phyloP scores from a whole-genome alignment of 305 asterid species.

The Lippia alba region DNA sequence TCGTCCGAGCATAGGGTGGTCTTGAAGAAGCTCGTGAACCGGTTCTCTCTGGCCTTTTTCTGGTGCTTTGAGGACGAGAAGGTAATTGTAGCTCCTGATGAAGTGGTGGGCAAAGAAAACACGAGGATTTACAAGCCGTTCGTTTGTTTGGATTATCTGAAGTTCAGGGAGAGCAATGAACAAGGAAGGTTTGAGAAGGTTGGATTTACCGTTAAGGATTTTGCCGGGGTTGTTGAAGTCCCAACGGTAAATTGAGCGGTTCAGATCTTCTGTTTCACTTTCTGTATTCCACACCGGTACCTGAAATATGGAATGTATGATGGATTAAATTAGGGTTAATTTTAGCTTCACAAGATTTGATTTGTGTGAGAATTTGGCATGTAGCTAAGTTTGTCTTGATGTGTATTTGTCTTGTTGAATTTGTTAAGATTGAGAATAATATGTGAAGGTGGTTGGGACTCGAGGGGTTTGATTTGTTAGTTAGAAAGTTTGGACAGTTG shows the following conservation, averaged over 20 bases:
- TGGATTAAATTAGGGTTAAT: neutral
- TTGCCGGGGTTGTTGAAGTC: slow-evolving; percentile 47
- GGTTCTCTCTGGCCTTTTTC: slow-evolving; percentile 69
- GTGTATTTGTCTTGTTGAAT: slow-evolving; percentile 18
- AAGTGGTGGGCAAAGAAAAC: slow-evolving; percentile 48
- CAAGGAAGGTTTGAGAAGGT: slow-evolving; percentile 75
- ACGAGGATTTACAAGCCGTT: slow-evolving; percentile 57
- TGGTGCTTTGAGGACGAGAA: slow-evolving; percentile 84
- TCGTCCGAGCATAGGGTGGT: slow-evolving; percentile 80
- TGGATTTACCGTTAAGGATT: slow-evolving; percentile 71
- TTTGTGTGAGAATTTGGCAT: slow-evolving; percentile 24
- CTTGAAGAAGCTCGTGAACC: slow-evolving; percentile 45
- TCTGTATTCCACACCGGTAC: too few species aligned
- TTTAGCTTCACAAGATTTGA: slow-evolving; percentile 29
- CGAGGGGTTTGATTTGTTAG: slow-evolving; percentile 29
- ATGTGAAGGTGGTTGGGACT: slow-evolving; percentile 34
- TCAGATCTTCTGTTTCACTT: slow-evolving; percentile 27
- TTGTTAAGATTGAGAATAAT: slow-evolving; percentile 39
- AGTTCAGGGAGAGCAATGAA: slow-evolving; percentile 62
- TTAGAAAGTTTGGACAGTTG: slow-evolving; percentile 41
- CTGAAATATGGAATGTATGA: neutral
- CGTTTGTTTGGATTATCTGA: slow-evolving; percentile 60
- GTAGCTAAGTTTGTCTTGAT: slow-evolving; percentile 28
- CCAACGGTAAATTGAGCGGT: slow-evolving; percentile 16
- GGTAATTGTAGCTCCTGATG: slow-evolving; percentile 60